Conservation (phyloP, 345 rosid species). For the Gossypium turneri region DNA sequence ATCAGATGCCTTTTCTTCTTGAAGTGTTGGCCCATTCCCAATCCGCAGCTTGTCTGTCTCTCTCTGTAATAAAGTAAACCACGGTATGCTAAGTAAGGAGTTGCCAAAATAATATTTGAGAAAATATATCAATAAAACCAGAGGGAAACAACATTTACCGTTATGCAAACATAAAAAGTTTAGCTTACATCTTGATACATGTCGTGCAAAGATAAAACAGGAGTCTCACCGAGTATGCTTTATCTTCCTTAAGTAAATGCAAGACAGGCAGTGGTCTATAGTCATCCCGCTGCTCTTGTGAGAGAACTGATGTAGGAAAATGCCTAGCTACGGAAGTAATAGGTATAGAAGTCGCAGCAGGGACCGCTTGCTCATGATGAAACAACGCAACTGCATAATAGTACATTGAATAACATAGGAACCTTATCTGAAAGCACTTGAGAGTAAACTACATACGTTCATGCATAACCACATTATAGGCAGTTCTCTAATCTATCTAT, state of each 20-base stretch:
- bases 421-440: neutral
- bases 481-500: slow-evolving; percentile 1
- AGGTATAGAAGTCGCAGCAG: slow-evolving; percentile 46
- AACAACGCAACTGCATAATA: slow-evolving; percentile 44
- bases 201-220: neutral
- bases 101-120: neutral
- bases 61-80: neutral
- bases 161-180: neutral
- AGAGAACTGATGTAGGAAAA: slow-evolving; percentile 65
- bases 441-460: neutral
- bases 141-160: neutral
- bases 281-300: slow-evolving; percentile 55
- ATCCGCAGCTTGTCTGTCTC: slow-evolving; percentile 32
- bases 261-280: slow-evolving; percentile 31
- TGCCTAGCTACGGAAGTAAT: slow-evolving; percentile 47
- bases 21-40: slow-evolving; percentile 29
- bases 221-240: slow-evolving; percentile 44
- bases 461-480: neutral
- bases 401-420: neutral
- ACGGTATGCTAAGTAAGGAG: neutral
- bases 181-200: neutral
- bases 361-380: slow-evolving; percentile 50
- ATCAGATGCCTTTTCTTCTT: slow-evolving; percentile 30
- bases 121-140: neutral
- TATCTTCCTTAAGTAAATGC: slow-evolving; percentile 48